Evolutionary conservation across 148 eudicot species (phyloP).

Genomic region (Amaranthus palmeri): DNA sequence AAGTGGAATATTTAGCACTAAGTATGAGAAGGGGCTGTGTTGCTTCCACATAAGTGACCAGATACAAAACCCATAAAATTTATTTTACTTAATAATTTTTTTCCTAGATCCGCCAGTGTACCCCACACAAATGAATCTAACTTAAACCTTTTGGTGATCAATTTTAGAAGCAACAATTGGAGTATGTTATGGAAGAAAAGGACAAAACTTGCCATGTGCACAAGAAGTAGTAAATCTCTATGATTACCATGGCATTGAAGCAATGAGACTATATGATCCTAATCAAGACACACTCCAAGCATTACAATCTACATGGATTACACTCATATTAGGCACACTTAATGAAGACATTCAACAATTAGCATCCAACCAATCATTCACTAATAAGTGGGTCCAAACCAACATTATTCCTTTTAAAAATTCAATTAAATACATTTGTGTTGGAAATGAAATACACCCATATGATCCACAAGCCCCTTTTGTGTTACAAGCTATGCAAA

Average conservation of each 20-base stretch:
- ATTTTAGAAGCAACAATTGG: slow-evolving; percentile 11
- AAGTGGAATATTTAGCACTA: too few relatives aligned
- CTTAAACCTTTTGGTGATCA: too few relatives aligned
- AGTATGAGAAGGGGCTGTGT: too few relatives aligned
- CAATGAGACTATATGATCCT: slow-evolving; percentile 26
- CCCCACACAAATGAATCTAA: too few relatives aligned
- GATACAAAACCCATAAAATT: too few relatives aligned
- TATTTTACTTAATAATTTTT: too few relatives aligned
- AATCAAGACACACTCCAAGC: slow-evolving; percentile 13
- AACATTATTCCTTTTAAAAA: slow-evolving; percentile 11
- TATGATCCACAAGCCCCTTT: neutral
- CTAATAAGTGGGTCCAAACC: slow-evolving; percentile 1
- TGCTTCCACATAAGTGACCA: too few relatives aligned
- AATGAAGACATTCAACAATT: neutral
- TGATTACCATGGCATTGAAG: slow-evolving; percentile 15
- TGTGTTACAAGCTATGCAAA: slow-evolving; percentile 16
- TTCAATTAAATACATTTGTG: slow-evolving; percentile 3
- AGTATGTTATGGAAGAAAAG: slow-evolving; percentile 22
- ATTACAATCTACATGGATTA: slow-evolving; percentile 18
- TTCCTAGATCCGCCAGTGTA: too few relatives aligned
- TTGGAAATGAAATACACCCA: slow-evolving; percentile 15
- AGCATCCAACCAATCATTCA: neutral
- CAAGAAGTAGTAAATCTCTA: slow-evolving; percentile 20
- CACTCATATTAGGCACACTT: slow-evolving; percentile 1
- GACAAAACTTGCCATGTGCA: slow-evolving; percentile 17